These are phyloP conservation scores for Apostasia shenzhenica DNA, from an alignment of 106 monocot genomes.

Conservation along the genomic window DNA sequence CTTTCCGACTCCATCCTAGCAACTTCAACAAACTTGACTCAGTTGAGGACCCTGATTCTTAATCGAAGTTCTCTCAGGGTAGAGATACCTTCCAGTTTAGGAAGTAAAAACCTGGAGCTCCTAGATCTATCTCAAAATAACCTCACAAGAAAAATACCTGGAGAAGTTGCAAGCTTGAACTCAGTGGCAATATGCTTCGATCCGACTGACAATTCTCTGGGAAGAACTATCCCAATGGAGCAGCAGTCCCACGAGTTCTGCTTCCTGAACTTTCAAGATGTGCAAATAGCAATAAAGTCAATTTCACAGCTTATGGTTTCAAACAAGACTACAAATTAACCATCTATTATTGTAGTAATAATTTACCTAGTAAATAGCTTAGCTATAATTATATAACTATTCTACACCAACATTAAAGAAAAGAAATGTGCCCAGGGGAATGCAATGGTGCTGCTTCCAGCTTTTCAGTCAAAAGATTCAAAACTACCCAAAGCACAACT, in stretches of 20 bases:
- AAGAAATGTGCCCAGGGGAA: no score
- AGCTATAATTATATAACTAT: no score
- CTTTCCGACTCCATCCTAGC: constrained; percentile 21
- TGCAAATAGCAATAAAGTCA: no score
- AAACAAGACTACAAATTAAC: no score
- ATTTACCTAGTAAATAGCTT: no score
- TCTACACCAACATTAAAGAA: no score
- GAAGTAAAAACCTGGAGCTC: constrained; percentile 21
- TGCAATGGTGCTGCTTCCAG: no score
- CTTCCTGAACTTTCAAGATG: no score
- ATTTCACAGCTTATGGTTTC: no score
- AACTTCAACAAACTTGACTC: constrained; percentile 17
- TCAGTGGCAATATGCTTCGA: constrained; percentile 37
- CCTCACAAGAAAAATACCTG: constrained; percentile 31
- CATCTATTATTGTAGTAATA: no score
- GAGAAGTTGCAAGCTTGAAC: constrained; percentile 35
- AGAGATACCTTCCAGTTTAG: constrained; percentile 32
- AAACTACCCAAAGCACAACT: no score
- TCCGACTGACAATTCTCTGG: constrained; percentile 24
- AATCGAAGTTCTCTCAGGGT: constrained; percentile 22
- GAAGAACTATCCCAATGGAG: constrained; percentile 21
- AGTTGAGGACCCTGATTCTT: constrained; percentile 18
- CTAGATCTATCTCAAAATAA: constrained; percentile 52
- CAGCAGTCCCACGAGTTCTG: background rate
- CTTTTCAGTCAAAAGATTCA: no score